Evolutionary conservation across 2,329 filamentous ascomycete genomes (phyloP), one percentile per base, ranked within the genome.

Genomic region (Paraphoma sp.): DNA sequence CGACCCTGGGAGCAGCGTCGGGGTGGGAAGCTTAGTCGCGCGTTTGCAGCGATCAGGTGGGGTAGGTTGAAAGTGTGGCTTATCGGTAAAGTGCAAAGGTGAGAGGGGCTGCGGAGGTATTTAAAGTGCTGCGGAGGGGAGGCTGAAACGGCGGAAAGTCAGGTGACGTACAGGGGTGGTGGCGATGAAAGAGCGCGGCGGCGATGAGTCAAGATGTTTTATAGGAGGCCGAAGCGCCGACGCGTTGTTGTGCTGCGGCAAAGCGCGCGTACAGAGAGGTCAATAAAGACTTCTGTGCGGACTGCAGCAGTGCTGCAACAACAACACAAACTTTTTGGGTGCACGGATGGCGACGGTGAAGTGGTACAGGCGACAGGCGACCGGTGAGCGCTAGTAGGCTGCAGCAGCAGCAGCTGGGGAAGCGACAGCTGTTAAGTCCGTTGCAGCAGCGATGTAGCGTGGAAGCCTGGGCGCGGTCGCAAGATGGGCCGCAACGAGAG

Each of bases 131-230:
- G 64, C 64, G 63, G 46, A 48, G 56, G 61, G 56, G 63, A 67
- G 60, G 69, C 68, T 70, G 70, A 71, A 69, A 71, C 65, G 54
- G 33, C 46, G 33, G 6, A 38, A 41, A 57, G 45, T 54, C 71
- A 74, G 68, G 72, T 74, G 72, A 75, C 65, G 68, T 72, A 73
- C 69, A 62, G 51, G 61, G 62, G 65, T 59, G 69, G 70, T 65
- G 68, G 65, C 66, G 65, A 64, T 61, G 64, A 54, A 57, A 62
- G 65, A 54, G 53, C 41, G 44, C 54, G 54, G 62, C 55, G 59
- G 53, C 36, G 64, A 65, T 73, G 71, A 74, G 65, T 72, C 70
- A 71, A 63, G 48, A 31, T 10, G 7, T 36, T 36, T 36, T 36
- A 36, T 14, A 36, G 33, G 10, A 10, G 6, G 23, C 45, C 51